Conservation (phyloP, 176 grass and related monocot genomes). For the Cenchrus fungigraminus region DNA sequence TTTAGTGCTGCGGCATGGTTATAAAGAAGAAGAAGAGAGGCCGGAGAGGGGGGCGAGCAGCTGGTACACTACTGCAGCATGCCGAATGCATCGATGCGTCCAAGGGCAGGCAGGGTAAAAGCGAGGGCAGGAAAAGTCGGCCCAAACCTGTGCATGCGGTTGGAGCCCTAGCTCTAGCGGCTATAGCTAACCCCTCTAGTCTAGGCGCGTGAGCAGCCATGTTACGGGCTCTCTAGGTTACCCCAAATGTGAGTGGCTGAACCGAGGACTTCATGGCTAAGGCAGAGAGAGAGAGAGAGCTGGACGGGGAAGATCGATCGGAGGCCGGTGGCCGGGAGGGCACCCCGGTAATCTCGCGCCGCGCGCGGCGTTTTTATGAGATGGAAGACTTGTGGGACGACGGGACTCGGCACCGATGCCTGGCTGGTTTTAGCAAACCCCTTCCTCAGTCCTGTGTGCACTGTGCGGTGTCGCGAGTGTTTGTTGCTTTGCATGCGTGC, state of each 20-base stretch:
- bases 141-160: conserved; percentile 39
- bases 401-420: conserved; percentile 39
- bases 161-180: neutral
- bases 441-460: conserved; percentile 14
- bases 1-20: conserved; percentile 29
- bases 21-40: conserved; percentile 43
- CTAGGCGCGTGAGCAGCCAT: conserved; percentile 47
- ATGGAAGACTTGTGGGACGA: conserved; percentile 40
- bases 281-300: neutral
- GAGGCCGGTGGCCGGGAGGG: conserved; percentile 3
- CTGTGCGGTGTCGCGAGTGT: neutral
- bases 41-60: neutral
- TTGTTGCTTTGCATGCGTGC: neutral
- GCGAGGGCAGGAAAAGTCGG: conserved; percentile 39
- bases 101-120: conserved; percentile 59
- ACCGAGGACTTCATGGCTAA: conserved; percentile 23
- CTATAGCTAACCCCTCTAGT: conserved; percentile 12
- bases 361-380: conserved; percentile 18
- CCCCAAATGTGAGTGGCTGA: conserved; percentile 64
- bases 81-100: conserved; percentile 31
- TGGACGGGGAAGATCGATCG: neutral
- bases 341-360: conserved; percentile 31
- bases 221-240: conserved; percentile 39
- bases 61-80: neutral
- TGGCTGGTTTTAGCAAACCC: conserved; percentile 40